Evolutionary conservation across 257 asterid species (phyloP), one percentile per base, ranked within the genome.

Genomic region (Solanum stenotomum): DNA sequence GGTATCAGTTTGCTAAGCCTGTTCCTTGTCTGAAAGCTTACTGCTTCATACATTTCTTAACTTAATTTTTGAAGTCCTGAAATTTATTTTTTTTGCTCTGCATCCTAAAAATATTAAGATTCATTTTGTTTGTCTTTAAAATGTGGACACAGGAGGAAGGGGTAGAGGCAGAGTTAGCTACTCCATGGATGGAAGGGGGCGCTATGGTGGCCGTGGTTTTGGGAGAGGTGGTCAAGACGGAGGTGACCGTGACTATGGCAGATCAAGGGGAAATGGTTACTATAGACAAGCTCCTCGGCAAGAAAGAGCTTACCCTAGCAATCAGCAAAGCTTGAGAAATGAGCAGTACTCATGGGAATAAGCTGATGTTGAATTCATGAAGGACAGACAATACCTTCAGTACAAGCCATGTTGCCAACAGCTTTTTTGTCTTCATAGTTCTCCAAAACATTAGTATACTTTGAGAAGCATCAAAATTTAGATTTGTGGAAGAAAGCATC

Each of bases 91-190:
- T 44, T 49, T 46, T 16, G 15, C 67, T 46, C 9, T 81, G 85
- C 67, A 46, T 81, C 68, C 38, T 5, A 16, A 9, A 78, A 44
- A 14, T 79, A 14, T 49, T 49, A 37, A 81, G 65, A 29, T 90
- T 90, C 38, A 68, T 29, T 29, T 82, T 25, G 68, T 29, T 79
- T 29, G 29, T 82, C 42, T 82, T 82, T 82, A 46, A 46, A 49
- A 29, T 46, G 29, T 23, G 70, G 70, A 84, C 88, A 86, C 91
- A 96, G 99, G 99, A 93, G 98, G 92, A 87, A 90, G 98, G 86
- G 99, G 98, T 85, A 93, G 98, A 89, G 99, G 98, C 90, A 92
- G 98, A 89, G 82, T 89, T 27, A 92, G 93, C 93, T 94, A 95
- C 94, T 95, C 90, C 83, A 87, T 87, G 90, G 97, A 95, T 15